Base-by-base conservation (phyloP, 2,329 filamentous ascomycete genomes). In the Colletotrichum tabaci region DNA sequence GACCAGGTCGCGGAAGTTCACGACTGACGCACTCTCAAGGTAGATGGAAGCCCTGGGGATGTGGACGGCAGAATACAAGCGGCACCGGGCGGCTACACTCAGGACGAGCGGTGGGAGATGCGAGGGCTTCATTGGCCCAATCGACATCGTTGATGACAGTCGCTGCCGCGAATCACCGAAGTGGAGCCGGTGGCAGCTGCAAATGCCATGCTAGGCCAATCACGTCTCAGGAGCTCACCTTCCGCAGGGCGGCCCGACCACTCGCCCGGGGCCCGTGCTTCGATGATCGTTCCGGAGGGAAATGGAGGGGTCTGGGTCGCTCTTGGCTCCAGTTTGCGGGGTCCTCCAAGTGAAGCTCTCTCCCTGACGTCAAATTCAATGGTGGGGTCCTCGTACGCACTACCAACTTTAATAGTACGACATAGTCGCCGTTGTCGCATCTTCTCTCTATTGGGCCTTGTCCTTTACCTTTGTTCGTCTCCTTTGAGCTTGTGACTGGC, bases 321-420 rank as follows among this genome's bases (percentile, higher is more conserved):
- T 58, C 2, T 23, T 61, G 46, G 58, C 58, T 61, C 58, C 58
- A 61, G 46, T 61, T 62, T 68, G 68, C 68, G 68, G 68, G 68
- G 68, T 68, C 53, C 52, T 53, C 30, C 58, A 61, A 26, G 57
- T 67, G 65, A 67, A 52, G 58, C 68, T 67, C 58, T 67, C 58
- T 71, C 68, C 68, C 65, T 71, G 68, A 71, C 68, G 65, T 71
- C 68, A 71, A 71, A 64, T 68, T 42, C 26, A 23, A 68, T 71
- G 65, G 68, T 68, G 68, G 68, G 68, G 68, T 71, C 65, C 63
- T 26, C 52, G 53, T 40, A 57, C 40, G 44, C 58, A 62, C 9
- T 53, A 26, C n/a, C 64, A 71, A 50, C 65, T 30, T 47, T 42
- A 63, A 40, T 57, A 56, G 15, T 40, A 71, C 57, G 64, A 53